These are phyloP conservation scores for Corylus heterophylla DNA, from an alignment of 306 rosid species.

Conservation along the genomic window DNA sequence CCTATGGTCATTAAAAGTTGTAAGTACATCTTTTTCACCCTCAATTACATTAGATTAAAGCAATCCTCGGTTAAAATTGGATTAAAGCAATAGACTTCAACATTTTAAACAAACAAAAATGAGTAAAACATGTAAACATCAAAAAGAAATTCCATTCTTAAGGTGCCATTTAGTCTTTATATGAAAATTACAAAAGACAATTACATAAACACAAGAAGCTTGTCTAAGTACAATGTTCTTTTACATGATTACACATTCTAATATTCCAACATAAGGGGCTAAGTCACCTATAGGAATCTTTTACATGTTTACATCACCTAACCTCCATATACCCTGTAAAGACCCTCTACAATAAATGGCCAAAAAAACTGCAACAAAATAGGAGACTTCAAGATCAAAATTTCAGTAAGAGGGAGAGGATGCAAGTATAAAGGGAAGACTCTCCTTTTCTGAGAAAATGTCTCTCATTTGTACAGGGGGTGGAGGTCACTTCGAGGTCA, in stretches of 20 bases:
- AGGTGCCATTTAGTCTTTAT: background rate
- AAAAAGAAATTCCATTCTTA: background rate
- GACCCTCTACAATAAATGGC: background rate
- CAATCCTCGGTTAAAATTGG: background rate
- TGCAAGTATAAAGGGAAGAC: background rate
- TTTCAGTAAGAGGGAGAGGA: background rate
- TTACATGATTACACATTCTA: background rate
- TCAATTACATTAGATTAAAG: background rate
- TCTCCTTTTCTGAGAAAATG: background rate
- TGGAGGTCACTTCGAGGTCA: too few species aligned
- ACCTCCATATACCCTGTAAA: background rate
- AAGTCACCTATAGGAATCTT: background rate
- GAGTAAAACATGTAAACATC: too few species aligned
- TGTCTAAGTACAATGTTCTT: background rate
- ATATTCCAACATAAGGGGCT: background rate
- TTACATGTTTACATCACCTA: background rate
- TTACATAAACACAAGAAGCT: background rate
- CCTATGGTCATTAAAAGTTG: background rate
- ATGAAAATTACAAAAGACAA: background rate
- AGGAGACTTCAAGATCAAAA: background rate
- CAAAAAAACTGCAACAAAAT: background rate
- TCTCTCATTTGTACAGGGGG: background rate
- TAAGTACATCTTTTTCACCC: background rate
- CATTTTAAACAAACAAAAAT: background rate
- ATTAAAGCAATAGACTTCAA: background rate